Base-by-base conservation (phyloP, 352 stramenopile genomes). In the Pythium oligandrum region DNA sequence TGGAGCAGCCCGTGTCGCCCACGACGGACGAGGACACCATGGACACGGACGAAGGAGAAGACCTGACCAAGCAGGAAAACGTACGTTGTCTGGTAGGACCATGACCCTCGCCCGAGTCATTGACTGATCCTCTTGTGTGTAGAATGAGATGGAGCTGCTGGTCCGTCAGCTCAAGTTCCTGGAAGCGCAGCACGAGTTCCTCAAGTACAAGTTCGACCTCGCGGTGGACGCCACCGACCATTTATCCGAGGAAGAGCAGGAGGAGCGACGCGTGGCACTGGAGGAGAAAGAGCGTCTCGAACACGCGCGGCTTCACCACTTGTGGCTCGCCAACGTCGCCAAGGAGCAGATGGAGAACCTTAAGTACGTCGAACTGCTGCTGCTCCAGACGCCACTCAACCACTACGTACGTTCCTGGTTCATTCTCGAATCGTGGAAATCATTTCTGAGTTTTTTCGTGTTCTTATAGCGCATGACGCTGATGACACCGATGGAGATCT, bases 401-500 rank as follows among this genome's bases (percentile, higher is more conserved):
- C 68, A 87, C 55, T 87, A 85, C 48, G 76, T 87, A 64, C 51
- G 74, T 72, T 12, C 50, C 1, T 3, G 39, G 17, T 26, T 26
- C 17, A 26, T 26, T 26, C 17, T 26, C 17, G 17, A 26, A 26
- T 26, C 17, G 17, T 26, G 17, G 17, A 26, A 26, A 26, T 26
- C 17, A 26, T 26, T 26, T 40, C 30, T 30, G n/a, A 9, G 7
- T 42, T 42, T 42, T 8, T 42, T 11, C 52, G 31, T 26, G 3
- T 57, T 32, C n/a, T 37, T 57, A 32, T 44, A 87, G 76, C 65
- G 73, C 12, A 64, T 69, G 57, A 78, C 76, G 39, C 57, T 87
- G 11, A 87, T 87, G 76, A 83, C 73, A 10, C 76, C 76, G 9
- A 87, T 87, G 73, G 76, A 84, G 53, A 79, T 69, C 54, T 78